Conservation (phyloP, 2,329 filamentous ascomycete genomes). For the Balansia obtecta region DNA sequence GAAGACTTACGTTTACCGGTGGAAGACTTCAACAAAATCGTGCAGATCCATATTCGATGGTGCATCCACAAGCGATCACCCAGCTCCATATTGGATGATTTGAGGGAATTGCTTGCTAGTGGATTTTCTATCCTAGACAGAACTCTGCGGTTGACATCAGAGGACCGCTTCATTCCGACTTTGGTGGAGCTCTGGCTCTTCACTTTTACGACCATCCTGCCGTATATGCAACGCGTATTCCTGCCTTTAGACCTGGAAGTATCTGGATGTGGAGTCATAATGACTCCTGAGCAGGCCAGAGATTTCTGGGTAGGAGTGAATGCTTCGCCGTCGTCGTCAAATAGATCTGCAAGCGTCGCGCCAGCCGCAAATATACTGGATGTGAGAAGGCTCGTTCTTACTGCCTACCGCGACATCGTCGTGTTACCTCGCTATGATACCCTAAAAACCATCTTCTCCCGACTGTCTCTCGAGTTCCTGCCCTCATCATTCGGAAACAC, state of each 20-base stretch:
- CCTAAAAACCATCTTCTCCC: slow-evolving; percentile 80
- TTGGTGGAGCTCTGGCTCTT: slow-evolving; percentile 91
- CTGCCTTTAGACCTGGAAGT: slow-evolving; percentile 89
- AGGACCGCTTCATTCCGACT: slow-evolving; percentile 79
- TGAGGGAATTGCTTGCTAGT: slow-evolving; percentile 61
- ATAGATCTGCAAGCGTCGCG: slow-evolving; percentile 29
- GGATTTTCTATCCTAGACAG: slow-evolving; percentile 82
- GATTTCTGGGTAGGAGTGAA: slow-evolving; percentile 81
- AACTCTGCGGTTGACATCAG: slow-evolving; percentile 63
- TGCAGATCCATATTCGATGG: slow-evolving; percentile 65
- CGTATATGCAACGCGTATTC: slow-evolving; percentile 92
- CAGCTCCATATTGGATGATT: slow-evolving; percentile 60
- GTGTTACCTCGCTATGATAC: slow-evolving; percentile 82
- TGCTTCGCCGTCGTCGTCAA: slow-evolving; percentile 21
- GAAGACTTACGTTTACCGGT: slow-evolving; percentile 69
- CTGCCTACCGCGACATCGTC: slow-evolving; percentile 77
- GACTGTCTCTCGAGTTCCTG: slow-evolving; percentile 71
- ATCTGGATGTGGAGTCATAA: slow-evolving; percentile 66
- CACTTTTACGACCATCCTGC: slow-evolving; percentile 79
- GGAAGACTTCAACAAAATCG: slow-evolving; percentile 72
- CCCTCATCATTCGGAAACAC: slow-evolving; percentile 40
- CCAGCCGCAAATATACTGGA: slow-evolving; percentile 53
- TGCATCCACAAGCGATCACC: slow-evolving; percentile 64
- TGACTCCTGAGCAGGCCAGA: slow-evolving; percentile 64
- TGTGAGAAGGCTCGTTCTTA: slow-evolving; percentile 76